Evolutionary conservation across 495 filamentous ascomycete species (phyloP).

Genomic region (Daldinia vernicosa): DNA sequence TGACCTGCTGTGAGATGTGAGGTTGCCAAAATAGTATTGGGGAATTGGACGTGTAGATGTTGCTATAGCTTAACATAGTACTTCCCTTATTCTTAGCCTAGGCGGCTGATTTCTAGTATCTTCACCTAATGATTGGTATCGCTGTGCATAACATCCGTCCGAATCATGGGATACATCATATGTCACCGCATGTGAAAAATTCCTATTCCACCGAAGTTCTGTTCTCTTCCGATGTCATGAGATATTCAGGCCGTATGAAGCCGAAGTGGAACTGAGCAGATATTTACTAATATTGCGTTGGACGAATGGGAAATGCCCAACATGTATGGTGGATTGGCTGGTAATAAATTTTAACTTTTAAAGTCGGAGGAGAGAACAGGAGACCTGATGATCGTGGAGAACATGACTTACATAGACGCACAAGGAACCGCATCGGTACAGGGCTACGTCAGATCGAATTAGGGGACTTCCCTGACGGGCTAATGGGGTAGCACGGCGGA

Average conservation of each 20-base stretch:
- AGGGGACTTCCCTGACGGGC: constrained; percentile 8
- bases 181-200: neutral
- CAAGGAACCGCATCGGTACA: neutral
- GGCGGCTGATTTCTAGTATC: neutral
- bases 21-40: neutral
- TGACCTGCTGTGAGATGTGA: neutral
- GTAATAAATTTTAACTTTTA: neutral
- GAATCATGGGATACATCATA: neutral
- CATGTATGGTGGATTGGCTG: neutral
- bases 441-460: constrained; percentile 24
- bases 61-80: neutral
- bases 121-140: neutral
- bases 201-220: neutral
- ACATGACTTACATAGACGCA: neutral
- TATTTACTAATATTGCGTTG: neutral
- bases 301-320: neutral
- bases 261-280: neutral
- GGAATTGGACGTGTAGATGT: neutral
- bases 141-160: neutral
- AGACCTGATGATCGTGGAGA: neutral
- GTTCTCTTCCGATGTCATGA: constrained; percentile 1
- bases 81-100: neutral
- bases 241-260: neutral
- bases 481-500: constrained; percentile 18
- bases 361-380: neutral